Evolutionary conservation across 1,139 yeast genomes (phyloP), one percentile per base, ranked within the genome.

Genomic region (Diutina scorzettiae): DNA sequence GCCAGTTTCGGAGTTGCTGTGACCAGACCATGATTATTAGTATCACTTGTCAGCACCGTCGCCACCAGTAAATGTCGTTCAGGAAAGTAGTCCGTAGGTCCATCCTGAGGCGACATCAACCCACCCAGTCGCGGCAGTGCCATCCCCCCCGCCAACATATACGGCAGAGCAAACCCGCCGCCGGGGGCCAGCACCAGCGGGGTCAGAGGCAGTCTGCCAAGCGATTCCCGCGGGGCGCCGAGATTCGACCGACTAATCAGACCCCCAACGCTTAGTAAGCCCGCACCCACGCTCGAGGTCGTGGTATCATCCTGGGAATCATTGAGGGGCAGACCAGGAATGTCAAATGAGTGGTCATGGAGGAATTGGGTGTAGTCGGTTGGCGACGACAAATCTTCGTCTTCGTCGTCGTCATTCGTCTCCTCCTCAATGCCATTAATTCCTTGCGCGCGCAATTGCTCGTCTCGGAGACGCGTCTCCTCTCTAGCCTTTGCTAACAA

Each of bases 401-500:
- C 14, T 5, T 8, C 30, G 9, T 8, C 30, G 14, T 8, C 14
- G 5, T 14, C 33, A 5, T 14, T 11, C 7, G n/a, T 11, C 4
- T 5, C 18, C 7, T 34, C 39, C 7, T 34, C 39, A n/a, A 23
- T 23, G 6, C 23, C 39, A 6, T 23, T 27, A 14, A 34, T 20
- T 6, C 39, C 39, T 19, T 23, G n/a, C 14, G 41, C 23, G 4
- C 34, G 54, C 46, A 71, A 56, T 45, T 66, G 74, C 46, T 77
- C 80, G 50, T 81, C 82, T 53, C 81, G 76, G 41, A 69, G 54
- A 51, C 69, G 71, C 1, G 82, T 79, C 52, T 77, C 85, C 54
- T 79, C 86, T 52, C 89, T 68, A 0, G 96, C 94, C 51, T 79
- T 83, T 1, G 86, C 81, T 53, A 87, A 66, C 56, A 91, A 60